Evolutionary conservation across 768 basidiomycete species (phyloP).

Genomic region (Sarcomyxa edulis): DNA sequence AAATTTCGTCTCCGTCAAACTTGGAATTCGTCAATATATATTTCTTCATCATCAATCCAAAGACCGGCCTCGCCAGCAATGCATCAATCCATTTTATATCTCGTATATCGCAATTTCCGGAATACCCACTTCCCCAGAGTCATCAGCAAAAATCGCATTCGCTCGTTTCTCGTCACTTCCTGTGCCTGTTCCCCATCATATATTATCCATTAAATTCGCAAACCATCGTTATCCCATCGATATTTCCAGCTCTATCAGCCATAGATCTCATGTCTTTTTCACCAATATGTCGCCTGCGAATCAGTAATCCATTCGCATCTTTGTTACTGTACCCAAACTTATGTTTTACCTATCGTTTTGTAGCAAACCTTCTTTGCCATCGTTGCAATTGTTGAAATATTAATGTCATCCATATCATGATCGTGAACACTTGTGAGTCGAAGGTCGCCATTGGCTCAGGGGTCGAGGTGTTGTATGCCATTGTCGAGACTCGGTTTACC

Average conservation of each 20-base stretch:
- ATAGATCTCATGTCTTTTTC: not conserved
- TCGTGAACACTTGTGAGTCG: too few relatives aligned
- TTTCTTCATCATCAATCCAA: conserved; percentile 6
- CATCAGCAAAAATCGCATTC: not conserved
- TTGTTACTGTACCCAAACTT: not conserved
- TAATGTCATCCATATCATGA: too few relatives aligned
- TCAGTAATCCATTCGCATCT: not conserved
- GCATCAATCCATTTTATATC: not conserved
- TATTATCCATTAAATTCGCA: not conserved
- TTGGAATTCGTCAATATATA: not conserved
- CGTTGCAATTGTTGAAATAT: conserved; percentile 2
- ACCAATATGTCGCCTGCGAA: not conserved
- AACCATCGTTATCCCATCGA: too few relatives aligned
- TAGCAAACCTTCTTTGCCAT: not conserved
- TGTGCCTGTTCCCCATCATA: not conserved
- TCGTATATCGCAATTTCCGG: not conserved
- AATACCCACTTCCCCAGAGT: not conserved
- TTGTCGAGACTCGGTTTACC: too few relatives aligned
- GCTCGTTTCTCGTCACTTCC: not conserved
- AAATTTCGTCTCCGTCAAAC: not conserved
- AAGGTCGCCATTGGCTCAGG: too few relatives aligned
- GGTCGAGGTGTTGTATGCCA: too few relatives aligned
- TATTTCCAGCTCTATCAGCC: not conserved
- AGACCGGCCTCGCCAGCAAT: not conserved
- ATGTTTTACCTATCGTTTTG: not conserved